These are phyloP conservation scores for Syncephalis plumigaleata DNA, from an alignment of 371 early-diverging fungal genomes.

Conservation along the genomic window DNA sequence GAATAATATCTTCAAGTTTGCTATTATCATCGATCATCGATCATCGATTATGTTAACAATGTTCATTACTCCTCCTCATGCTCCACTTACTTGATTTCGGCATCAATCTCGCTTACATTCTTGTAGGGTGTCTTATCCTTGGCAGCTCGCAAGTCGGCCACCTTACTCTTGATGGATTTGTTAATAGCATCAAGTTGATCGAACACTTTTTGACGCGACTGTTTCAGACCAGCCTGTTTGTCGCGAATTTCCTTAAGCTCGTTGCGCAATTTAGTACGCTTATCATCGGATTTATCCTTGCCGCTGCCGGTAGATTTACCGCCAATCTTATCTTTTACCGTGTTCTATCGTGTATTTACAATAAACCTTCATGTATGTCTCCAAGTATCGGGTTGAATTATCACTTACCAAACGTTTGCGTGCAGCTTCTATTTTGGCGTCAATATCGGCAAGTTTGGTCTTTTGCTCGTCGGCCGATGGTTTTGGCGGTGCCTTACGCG, in stretches of 20 bases:
- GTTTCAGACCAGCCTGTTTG: constrained; percentile 29
- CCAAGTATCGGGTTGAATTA: no score
- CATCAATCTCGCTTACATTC: constrained; percentile 59
- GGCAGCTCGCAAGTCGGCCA: constrained; percentile 45
- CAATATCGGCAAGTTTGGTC: no score
- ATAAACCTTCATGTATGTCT: no score
- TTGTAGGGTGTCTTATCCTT: constrained; percentile 66
- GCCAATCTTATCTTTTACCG: constrained; percentile 35
- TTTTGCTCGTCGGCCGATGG: no score
- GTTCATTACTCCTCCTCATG: no score
- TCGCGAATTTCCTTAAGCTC: constrained; percentile 45
- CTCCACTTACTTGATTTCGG: constrained; percentile 49
- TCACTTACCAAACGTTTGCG: no score
- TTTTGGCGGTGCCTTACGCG: no score
- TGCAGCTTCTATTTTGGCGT: no score
- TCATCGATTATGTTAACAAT: neutral
- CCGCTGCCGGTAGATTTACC: constrained; percentile 16
- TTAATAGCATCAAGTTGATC: constrained; percentile 47
- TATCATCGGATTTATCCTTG: constrained; percentile 17
- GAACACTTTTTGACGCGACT: constrained; percentile 29
- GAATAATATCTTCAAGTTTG: constrained; percentile 58
- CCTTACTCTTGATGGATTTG: constrained; percentile 58
- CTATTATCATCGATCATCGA: constrained; percentile 17
- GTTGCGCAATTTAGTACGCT: constrained; percentile 34
- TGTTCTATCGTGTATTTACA: constrained; percentile 24